Evolutionary conservation across 23 red algal species (phyloP).

Genomic region (Gracilariopsis chorda): DNA sequence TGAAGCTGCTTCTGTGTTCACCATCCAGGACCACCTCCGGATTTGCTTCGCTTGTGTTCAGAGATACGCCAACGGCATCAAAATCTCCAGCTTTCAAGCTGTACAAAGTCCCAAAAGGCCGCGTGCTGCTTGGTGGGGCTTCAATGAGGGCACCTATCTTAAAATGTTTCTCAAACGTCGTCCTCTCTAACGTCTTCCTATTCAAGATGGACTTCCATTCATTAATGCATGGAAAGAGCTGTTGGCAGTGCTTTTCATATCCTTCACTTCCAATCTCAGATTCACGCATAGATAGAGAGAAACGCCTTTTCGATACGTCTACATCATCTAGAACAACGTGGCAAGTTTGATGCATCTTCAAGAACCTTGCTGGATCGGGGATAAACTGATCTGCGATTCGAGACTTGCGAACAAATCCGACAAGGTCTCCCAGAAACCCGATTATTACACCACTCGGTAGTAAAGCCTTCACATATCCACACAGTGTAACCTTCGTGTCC

Average conservation of each 20-base stretch:
- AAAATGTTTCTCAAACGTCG: neutral
- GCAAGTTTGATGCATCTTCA: constrained; percentile 60
- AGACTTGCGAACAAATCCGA: constrained; percentile 35
- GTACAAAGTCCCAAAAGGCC: constrained; percentile 35
- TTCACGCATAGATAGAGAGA: constrained; percentile 25
- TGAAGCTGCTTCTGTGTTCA: neutral
- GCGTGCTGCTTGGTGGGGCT: neutral
- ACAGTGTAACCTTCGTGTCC: neutral
- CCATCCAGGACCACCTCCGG: neutral
- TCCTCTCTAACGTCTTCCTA: neutral
- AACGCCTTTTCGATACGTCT: constrained; percentile 30
- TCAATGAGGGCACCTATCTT: constrained; percentile 33
- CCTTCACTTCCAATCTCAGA: constrained; percentile 20
- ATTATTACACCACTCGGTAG: constrained; percentile 49
- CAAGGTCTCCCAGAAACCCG: constrained; percentile 61
- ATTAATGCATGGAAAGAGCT: constrained; percentile 18
- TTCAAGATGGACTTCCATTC: constrained; percentile 1
- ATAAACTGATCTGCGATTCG: constrained; percentile 59
- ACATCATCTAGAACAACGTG: constrained; percentile 13
- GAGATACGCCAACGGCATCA: constrained; percentile 8
- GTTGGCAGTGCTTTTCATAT: neutral
- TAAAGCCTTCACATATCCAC: constrained; percentile 63
- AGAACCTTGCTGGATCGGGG: constrained; percentile 25
- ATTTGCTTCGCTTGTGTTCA: neutral
- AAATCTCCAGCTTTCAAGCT: neutral